Conservation (phyloP, 306 rosid species). For the Gynostemma pentaphyllum region DNA sequence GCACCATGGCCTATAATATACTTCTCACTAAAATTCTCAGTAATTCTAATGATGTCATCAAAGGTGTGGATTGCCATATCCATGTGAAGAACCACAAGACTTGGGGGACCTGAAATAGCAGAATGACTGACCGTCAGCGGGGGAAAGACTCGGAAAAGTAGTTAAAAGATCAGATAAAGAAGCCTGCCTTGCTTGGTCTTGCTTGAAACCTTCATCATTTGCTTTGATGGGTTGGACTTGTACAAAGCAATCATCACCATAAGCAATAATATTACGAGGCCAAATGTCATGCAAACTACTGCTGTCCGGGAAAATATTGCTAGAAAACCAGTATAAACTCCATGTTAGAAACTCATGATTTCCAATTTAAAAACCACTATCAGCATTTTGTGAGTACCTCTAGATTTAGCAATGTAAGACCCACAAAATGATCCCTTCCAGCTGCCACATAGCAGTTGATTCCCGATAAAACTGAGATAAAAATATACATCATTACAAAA, state of each 20-base stretch:
- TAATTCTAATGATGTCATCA: slow-evolving; percentile 73
- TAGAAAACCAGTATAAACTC: slow-evolving; percentile 13
- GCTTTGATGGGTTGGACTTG: slow-evolving; percentile 49
- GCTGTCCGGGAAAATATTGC: slow-evolving; percentile 55
- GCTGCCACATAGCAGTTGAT: slow-evolving; percentile 63
- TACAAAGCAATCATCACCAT: slow-evolving; percentile 52
- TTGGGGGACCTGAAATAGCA: slow-evolving; percentile 47
- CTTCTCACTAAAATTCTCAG: slow-evolving; percentile 74
- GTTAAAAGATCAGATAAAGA: neutral
- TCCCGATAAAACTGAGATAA: slow-evolving; percentile 57
- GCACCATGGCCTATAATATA: slow-evolving; percentile 78
- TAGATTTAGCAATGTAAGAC: slow-evolving; percentile 35
- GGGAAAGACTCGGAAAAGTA: no score
- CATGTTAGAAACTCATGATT: neutral
- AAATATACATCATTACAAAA: neutral
- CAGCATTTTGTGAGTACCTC: slow-evolving; percentile 21
- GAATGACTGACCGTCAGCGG: neutral
- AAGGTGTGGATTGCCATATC: slow-evolving; percentile 87
- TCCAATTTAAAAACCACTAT: neutral
- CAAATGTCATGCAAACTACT: slow-evolving; percentile 55
- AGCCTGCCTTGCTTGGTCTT: slow-evolving; percentile 42
- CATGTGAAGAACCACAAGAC: slow-evolving; percentile 78
- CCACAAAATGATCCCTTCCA: slow-evolving; percentile 74
- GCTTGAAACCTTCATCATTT: slow-evolving; percentile 29
- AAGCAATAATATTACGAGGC: slow-evolving; percentile 40